Base-by-base conservation (phyloP, 2,329 filamentous ascomycete genomes). In the Colletotrichum cordylinicola region DNA sequence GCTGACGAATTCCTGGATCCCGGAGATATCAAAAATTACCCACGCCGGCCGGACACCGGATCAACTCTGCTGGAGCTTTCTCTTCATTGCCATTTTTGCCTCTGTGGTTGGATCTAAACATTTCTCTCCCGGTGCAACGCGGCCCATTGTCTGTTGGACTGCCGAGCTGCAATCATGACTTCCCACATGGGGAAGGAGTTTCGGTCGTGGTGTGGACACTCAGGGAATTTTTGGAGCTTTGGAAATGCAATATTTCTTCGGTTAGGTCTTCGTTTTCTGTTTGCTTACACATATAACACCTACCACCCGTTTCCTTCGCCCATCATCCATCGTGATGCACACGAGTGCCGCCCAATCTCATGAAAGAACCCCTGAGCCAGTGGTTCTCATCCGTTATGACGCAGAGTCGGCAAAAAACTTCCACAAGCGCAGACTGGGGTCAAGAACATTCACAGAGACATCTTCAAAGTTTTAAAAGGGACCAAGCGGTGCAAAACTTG, bases 1-100 rank as follows among this genome's bases (percentile, higher is more conserved):
- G 16, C 2, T n/a, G 18, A 10, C 2, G 2, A n/a, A n/a, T 43
- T 10, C 18, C 8, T n/a, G 0, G 18, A 43, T n/a, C 0, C 0
- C 16, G 18, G 18, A n/a, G 16, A 18, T n/a, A 9, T 43, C 39
- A 43, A 43, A 1, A 43, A n/a, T 10, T 9, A 12, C 39, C 39
- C n/a, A 43, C 2, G 10, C 18, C 37, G 6, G 8, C 16, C 4
- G 37, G 7, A 39, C 37, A 18, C 7, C 8, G 15, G 8, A 4
- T 15, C 2, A 37, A 8, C 4, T 18, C 8, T 43, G 39, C 39
- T 43, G 1, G 0, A 43, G 18, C 39, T 0, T 6, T 39, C 15
- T 39, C 18, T n/a, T n/a, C 18, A 3, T 43, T 1, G 39, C n/a
- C 7, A 33, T 9, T 33, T 9, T 33, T 33, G 8, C 31, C 31